Conservation (phyloP, 176 grass and related monocot genomes). For the Phragmites australis region DNA sequence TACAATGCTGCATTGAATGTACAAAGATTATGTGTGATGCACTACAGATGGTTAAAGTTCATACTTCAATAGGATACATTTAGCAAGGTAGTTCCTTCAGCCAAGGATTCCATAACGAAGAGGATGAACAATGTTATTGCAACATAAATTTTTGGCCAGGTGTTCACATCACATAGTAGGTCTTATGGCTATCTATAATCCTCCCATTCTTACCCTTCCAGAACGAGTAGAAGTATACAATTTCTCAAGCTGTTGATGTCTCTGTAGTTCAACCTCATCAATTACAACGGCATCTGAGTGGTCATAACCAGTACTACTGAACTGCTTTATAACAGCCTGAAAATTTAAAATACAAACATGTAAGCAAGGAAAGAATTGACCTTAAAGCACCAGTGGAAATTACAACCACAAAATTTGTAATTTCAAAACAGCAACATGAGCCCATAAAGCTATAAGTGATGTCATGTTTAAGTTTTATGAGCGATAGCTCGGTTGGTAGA, state of each 20-base stretch:
- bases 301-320: slow-evolving; percentile 82
- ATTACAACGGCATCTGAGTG: slow-evolving; percentile 81
- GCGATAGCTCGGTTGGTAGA: no score
- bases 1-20: slow-evolving; percentile 9
- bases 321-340: slow-evolving; percentile 99
- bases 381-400: background rate
- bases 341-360: slow-evolving; percentile 33
- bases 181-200: background rate
- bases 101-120: slow-evolving; percentile 2
- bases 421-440: background rate
- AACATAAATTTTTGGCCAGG: background rate
- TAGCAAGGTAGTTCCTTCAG: background rate
- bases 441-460: slow-evolving; percentile 18
- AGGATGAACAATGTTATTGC: background rate
- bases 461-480: background rate
- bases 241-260: slow-evolving; percentile 93
- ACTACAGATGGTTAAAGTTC: background rate
- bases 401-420: slow-evolving; percentile 2
- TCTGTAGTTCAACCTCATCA: slow-evolving; percentile 90
- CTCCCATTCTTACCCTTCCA: slow-evolving; percentile 69
- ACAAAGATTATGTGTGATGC: background rate
- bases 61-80: background rate
- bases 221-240: slow-evolving; percentile 94
- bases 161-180: slow-evolving; percentile 14
- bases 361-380: slow-evolving; percentile 34